A percentile compares a stretch with the other conserved stretches of the same genome.
Conservation (phyloP, 139 green algal species). For the Coccomyxa sp. region DNA sequence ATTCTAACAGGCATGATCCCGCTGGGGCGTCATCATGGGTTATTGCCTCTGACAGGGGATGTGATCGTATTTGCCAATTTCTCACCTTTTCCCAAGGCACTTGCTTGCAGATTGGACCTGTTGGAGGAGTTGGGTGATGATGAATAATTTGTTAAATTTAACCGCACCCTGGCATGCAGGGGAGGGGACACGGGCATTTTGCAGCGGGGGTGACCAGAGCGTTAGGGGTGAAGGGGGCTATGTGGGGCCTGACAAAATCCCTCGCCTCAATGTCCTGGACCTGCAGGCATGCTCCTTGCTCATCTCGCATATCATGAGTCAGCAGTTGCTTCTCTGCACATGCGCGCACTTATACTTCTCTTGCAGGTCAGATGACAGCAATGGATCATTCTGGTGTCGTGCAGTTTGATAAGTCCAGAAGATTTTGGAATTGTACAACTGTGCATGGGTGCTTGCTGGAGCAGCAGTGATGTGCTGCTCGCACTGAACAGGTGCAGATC, state of each 20-base stretch:
- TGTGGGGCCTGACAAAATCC: conserved; percentile 76
- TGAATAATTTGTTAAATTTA: too few relatives aligned
- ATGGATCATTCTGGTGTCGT: too few relatives aligned
- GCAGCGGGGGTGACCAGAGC: conserved; percentile 92
- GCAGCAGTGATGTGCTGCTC: too few relatives aligned
- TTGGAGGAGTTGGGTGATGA: neutral
- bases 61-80: neutral
- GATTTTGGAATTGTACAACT: too few relatives aligned
- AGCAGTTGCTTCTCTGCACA: too few relatives aligned
- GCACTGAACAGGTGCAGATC: conserved; percentile 75
- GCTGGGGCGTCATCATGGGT: neutral
- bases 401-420: too few relatives aligned
- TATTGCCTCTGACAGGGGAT: neutral
- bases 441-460: too few relatives aligned
- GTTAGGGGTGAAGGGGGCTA: conserved; percentile 91
- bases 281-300: conserved; percentile 57
- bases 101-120: neutral
- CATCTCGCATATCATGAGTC: neutral
- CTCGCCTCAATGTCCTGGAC: conserved; percentile 95
- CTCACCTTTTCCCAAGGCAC: neutral
- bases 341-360: too few relatives aligned
- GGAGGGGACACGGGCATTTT: conserved; percentile 83
- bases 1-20: conserved; percentile 78
- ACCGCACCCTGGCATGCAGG: conserved; percentile 24
- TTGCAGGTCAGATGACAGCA: too few relatives aligned